Evolutionary conservation across 768 basidiomycete genomes (phyloP), one percentile per base, ranked within the genome.

Genomic region (Mrakia gelida): DNA sequence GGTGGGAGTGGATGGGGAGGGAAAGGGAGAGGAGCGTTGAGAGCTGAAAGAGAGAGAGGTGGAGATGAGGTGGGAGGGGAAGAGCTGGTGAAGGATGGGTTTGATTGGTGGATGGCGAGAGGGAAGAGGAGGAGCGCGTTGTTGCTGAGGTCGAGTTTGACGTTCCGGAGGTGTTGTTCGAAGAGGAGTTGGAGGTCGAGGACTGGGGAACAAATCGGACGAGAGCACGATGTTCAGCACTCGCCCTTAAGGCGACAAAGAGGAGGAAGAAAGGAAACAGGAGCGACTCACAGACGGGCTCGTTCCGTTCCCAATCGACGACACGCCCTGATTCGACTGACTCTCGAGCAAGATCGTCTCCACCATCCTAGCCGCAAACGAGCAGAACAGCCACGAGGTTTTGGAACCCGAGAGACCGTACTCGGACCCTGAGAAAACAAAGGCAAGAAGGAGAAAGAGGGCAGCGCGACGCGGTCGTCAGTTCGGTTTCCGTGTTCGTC

Each of bases 321-420:
- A 45, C 45, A 15, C 9, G 45, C 18, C 18, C 18, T 70, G 67
- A 21, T 8, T 18, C 41, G 32, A 10, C 26, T 38, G 67, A 45
- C n/a, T 30, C 65, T 70, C 67, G 41, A 70, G 34, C 38, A 70
- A 38, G 34, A 70, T 70, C 38, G 38, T 41, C 67, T 70, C 67
- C 6, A 70, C 38, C 23, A 70, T 41, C 26, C 67, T 23, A n/a
- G 67, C 67, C 3, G 67, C 67, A 18, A 70, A 70, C 15, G 67
- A 70, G 67, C 67, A 70, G 67, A 41, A n/a, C 34, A 70, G 41
- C 67, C 67, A 70, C 0, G 67, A 70, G 1, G 67, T 45, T 13
- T 70, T 70, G 21, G 67, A 21, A 45, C 67, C 67, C 6, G 67
- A 70, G 3, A 45, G 41, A n/a, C 67, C 67, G 23, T 41, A 70